Base-by-base conservation (phyloP, 768 basidiomycete genomes). In the Ephemerocybe angulata region DNA sequence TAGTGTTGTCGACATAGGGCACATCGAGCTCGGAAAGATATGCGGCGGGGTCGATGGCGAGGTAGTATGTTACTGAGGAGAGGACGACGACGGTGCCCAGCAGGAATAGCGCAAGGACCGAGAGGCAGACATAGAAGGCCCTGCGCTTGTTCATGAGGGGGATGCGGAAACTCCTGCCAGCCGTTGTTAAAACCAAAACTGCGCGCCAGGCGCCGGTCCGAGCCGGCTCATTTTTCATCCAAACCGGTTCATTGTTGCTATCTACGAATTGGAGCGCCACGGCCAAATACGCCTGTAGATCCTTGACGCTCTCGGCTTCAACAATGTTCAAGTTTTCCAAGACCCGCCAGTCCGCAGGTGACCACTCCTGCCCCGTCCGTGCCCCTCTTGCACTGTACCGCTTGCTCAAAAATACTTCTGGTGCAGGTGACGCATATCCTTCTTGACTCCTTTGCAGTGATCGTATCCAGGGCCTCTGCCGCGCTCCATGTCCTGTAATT, bases 51-150 rank as follows among this genome's bases (percentile, higher is more conserved):
- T 87, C 83, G 65, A 98, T 93, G 58, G 84, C 79, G 57, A 96
- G 87, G 66, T 93, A 95, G 70, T 88, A 91, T 19, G 93, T 88
- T 46, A 98, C 82, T 22, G 91, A 93, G 8, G 90, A 90, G 67
- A 98, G 86, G 55, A 98, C 93, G 70, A 90, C 63, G 70, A 97
- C 83, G 19, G 95, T 98, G 43, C 93, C 93, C 21, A 90, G 62
- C 54, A 98, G 85, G 74, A 95, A 71, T 62, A 93, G 79, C 54
- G 84, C 86, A 63, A 96, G 73, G 59, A 80, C 61, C 54, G 71
- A 69, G 58, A 81, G 74, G 58, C 72, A 71, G 57, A 74, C 67
- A 63, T 75, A 75, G 59, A 80, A 56, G 15, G 73, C 62, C 53
- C 78, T 73, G 48, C 77, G 73, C 60, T 73, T 73, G 63, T 73